Evolutionary conservation across 495 filamentous ascomycete species (phyloP).

Genomic region (Tricharina praecox): DNA sequence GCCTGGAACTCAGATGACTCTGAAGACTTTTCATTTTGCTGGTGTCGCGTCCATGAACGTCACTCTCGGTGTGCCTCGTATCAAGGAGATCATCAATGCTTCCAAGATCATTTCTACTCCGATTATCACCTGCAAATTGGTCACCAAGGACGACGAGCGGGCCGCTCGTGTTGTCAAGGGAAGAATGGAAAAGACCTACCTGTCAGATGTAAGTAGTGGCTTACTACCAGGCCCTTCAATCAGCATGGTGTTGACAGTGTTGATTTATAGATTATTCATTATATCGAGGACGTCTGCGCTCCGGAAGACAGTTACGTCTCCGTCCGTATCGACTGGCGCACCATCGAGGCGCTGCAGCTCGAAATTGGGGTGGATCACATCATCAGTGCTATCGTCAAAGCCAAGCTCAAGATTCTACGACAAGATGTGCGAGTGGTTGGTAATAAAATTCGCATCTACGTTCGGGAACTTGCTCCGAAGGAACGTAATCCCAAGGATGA

Average conservation of each 20-base stretch:
- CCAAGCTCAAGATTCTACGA: slow-evolving; percentile 54
- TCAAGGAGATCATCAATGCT: slow-evolving; percentile 99
- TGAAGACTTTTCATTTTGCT: slow-evolving; percentile 99
- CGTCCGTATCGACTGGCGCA: slow-evolving; percentile 58
- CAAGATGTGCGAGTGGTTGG: slow-evolving; percentile 36
- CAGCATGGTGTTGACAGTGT: not conserved
- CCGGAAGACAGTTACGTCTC: slow-evolving; percentile 51
- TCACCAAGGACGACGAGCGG: slow-evolving; percentile 47
- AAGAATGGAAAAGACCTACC: slow-evolving; percentile 74
- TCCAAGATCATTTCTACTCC: slow-evolving; percentile 85
- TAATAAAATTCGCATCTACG: slow-evolving; percentile 39
- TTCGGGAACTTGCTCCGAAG: slow-evolving; percentile 24
- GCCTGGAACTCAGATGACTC: slow-evolving; percentile 96
- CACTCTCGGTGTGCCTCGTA: slow-evolving; percentile 95
- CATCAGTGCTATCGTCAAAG: slow-evolving; percentile 47
- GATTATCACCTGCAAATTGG: slow-evolving; percentile 68
- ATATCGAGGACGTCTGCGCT: slow-evolving; percentile 70
- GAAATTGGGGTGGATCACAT: slow-evolving; percentile 57
- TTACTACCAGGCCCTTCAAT: not conserved
- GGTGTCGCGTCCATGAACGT: slow-evolving; percentile 99
- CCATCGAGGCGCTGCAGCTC: slow-evolving; percentile 60
- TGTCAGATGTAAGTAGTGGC: slow-evolving; percentile 39
- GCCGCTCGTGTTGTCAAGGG: slow-evolving; percentile 78
- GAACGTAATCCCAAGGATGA: slow-evolving; percentile 29
- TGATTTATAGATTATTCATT: slow-evolving; percentile 43